Conservation (phyloP, 2,329 filamentous ascomycete species). For the Alternaria hordeiaustralica region DNA sequence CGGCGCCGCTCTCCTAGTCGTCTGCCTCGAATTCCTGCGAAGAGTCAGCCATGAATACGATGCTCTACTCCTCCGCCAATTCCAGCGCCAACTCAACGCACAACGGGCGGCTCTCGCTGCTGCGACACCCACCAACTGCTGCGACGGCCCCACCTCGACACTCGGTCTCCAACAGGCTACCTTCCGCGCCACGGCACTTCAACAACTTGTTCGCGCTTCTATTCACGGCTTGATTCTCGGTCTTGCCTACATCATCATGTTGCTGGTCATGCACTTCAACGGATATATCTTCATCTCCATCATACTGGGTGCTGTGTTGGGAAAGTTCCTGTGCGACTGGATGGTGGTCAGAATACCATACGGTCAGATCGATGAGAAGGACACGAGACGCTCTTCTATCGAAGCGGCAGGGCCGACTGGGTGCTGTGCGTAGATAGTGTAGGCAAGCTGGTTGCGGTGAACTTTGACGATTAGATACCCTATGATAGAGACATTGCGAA, state of each 20-base stretch:
- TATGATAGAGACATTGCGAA: slow-evolving; percentile 4
- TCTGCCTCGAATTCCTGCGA: slow-evolving; percentile 74
- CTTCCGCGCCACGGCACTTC: slow-evolving; percentile 63
- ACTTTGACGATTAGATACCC: slow-evolving; percentile 9
- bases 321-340: slow-evolving; percentile 77
- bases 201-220: slow-evolving; percentile 71
- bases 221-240: slow-evolving; percentile 76
- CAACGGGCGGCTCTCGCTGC: slow-evolving; percentile 29
- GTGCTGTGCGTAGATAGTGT: slow-evolving; percentile 29
- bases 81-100: slow-evolving; percentile 46
- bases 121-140: slow-evolving; percentile 29
- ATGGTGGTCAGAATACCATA: slow-evolving; percentile 42
- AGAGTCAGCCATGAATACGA: slow-evolving; percentile 76
- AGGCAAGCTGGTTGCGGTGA: not conserved
- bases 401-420: slow-evolving; percentile 37
- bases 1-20: slow-evolving; percentile 75
- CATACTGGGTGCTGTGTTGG: slow-evolving; percentile 76
- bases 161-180: slow-evolving; percentile 36
- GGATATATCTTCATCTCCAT: slow-evolving; percentile 82
- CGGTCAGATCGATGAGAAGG: slow-evolving; percentile 30
- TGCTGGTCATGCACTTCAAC: slow-evolving; percentile 70
- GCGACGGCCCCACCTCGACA: slow-evolving; percentile 29
- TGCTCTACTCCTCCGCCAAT: slow-evolving; percentile 65
- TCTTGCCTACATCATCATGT: slow-evolving; percentile 81
- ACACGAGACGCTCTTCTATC: slow-evolving; percentile 27